Evolutionary conservation across 2,329 filamentous ascomycete genomes (phyloP), one percentile per base, ranked within the genome.

Genomic region (Rosellinia necatrix): DNA sequence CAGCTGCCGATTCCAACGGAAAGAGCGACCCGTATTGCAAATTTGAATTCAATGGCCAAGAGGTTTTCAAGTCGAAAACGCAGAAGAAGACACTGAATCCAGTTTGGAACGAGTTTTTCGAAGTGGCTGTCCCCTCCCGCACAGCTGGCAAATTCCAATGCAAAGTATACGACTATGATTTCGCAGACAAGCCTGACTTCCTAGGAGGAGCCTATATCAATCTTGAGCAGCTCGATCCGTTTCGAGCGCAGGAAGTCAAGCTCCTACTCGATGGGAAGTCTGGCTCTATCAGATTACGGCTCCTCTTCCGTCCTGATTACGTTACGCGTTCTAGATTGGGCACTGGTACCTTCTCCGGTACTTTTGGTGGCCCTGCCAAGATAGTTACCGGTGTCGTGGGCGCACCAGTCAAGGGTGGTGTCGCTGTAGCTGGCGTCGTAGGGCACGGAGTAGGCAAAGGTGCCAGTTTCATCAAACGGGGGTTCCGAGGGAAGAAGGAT

Each of bases 11-110:
- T 69, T 87, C 92, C 29, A 99, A 99, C 70, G 94, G 94, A 65
- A 97, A 89, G 81, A 97, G 92, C 67, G 94, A 99, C 69, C 94
- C 94, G 4, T 99, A 93, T 78, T 96, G 90, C 82, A 93, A 93
- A 70, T 99, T 99, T 72, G 85, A 90, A 62, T 81, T 97, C 63
- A 93, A 96, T 68, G 92, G 89, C 42, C 87, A 91, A 67, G 90
- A 96, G 54, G 83, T 97, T 0, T 92, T 91, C 84, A 99, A 97
- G 81, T 96, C 92, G 40, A 96, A 97, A 76, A 87, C 88, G 2
- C 88, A 93, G 72, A 99, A 97, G 84, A 99, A 99, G 83, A 97
- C 94, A 0, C 82, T 99, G 3, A 87, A 94, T 64, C 94, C 94
- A 0, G 83, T 86, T 0, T 99, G 96, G 96, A 97, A 97, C 70